Evolutionary conservation across 2,329 filamentous ascomycete genomes (phyloP).

Genomic region (Pseudocercospora eumusae): DNA sequence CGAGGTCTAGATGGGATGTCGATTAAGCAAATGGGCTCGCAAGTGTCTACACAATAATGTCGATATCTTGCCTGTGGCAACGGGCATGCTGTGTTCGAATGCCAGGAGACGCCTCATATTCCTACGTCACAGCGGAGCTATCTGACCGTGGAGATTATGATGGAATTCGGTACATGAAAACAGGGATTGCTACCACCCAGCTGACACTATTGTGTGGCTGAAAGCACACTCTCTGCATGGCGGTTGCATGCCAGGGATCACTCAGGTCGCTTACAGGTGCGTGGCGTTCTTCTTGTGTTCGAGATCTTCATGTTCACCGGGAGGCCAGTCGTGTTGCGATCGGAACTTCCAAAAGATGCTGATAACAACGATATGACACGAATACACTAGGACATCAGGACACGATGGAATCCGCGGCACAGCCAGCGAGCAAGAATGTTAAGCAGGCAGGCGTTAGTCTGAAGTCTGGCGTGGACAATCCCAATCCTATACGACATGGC

Average conservation of each 20-base stretch:
- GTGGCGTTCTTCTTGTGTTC: conserved; percentile 11
- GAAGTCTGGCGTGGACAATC: conserved; percentile 44
- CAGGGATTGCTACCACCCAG: conserved; percentile 13
- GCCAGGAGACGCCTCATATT: conserved; percentile 11
- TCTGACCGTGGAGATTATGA: too few species aligned
- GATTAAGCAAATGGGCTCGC: not conserved
- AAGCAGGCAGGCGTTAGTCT: conserved; percentile 46
- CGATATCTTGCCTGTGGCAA: conserved; percentile 5
- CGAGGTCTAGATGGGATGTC: not conserved
- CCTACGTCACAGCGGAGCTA: conserved; percentile 12
- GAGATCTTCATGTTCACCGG: conserved; percentile 6
- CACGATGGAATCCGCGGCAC: conserved; percentile 15
- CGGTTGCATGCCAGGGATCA: conserved; percentile 15
- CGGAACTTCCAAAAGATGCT: not conserved
- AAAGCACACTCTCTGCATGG: conserved; percentile 8
- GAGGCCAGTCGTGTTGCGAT: conserved; percentile 1
- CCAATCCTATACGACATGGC: conserved; percentile 47
- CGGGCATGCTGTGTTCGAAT: conserved; percentile 9
- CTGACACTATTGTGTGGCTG: conserved; percentile 14
- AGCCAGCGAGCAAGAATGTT: conserved; percentile 18
- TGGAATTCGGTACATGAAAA: conserved; percentile 8
- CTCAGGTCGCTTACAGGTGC: conserved; percentile 5
- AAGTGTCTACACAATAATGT: too few species aligned
- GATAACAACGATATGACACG: not conserved
- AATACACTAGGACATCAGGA: not conserved